phyloP scores from a whole-genome alignment of 169 alveolate genomes.

The Perkinsus olseni region DNA sequence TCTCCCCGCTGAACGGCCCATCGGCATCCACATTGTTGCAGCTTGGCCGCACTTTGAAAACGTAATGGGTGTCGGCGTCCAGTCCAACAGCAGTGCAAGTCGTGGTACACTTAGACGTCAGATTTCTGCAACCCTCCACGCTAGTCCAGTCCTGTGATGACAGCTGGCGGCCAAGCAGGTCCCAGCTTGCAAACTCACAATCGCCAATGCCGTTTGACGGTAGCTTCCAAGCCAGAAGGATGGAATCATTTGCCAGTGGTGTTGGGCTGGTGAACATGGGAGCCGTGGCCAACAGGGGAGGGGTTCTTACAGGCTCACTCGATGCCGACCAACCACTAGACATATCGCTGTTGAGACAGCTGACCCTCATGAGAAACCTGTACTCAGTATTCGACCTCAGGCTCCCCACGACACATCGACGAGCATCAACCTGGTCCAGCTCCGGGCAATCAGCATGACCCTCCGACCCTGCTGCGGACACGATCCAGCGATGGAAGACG shows the following conservation, averaged over 20 bases:
- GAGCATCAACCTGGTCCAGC: not conserved
- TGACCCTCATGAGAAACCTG: not conserved
- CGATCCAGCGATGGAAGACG: not conserved
- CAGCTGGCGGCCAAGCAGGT: not conserved
- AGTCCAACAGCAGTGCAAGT: not conserved
- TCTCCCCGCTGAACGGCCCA: not conserved
- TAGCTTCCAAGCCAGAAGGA: not conserved
- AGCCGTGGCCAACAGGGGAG: not conserved
- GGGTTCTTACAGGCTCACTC: not conserved
- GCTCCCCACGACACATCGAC: not conserved
- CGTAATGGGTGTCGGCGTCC: not conserved
- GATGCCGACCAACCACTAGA: not conserved
- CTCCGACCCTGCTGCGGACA: not conserved
- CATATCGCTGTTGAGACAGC: not conserved
- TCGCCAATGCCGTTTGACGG: not conserved
- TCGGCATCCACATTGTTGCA: not conserved
- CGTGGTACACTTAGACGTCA: not conserved
- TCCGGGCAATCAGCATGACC: not conserved
- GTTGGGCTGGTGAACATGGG: not conserved
- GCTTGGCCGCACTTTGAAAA: not conserved
- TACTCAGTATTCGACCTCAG: not conserved
- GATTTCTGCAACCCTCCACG: not conserved
- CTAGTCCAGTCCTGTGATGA: not conserved
- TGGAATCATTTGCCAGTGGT: not conserved
- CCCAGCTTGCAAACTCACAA: not conserved